Evolutionary conservation across 352 stramenopile genomes (phyloP), one percentile per base, ranked within the genome.

Genomic region (Pythium brachiatum): DNA sequence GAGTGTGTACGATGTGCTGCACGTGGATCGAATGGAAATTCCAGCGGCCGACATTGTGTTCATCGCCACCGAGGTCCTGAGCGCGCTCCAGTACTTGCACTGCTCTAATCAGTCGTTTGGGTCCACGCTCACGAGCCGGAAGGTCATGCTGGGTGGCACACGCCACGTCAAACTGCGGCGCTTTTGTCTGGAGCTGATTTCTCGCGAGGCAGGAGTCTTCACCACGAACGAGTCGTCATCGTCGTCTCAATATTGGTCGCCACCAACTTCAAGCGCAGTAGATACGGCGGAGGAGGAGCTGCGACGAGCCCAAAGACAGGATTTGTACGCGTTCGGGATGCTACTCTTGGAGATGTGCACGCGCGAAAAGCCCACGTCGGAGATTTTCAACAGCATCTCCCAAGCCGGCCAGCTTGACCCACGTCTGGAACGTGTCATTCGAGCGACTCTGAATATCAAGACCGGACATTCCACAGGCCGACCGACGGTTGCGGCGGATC

Each of bases 311-410:
- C 65, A 61, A 34, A 55, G 47, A 57, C 16, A 72, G 38, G 79
- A 92, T 52, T 54, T 92, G 20, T 90, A 81, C 52, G 76, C 79
- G 13, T 90, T 92, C 51, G 83, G 81, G 2, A 67, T 91, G 26
- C 68, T 92, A 29, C 57, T 91, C 0, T 70, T 90, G 18, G 83
- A 92, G 64, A 87, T 92, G 78, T 87, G 78, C 34, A 70, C 71
- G 7, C 27, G 62, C 9, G 70, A 83, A 20, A 82, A 85, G 7
- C 83, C 83, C n/a, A 86, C 60, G 11, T 62, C 54, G 25, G 83
- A 90, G 41, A 48, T 83, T 1, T 76, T 78, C 53, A 88, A 89
- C 41, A 68, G 68, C 3, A 68, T 84, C 15, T 79, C 78, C 7
- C 65, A 70, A 12, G 70, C 71, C 1, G 65, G 72, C 13, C 81